These are phyloP conservation scores for Chrysoporthe austroafricana DNA, from an alignment of 2,329 filamentous ascomycete species.

Conservation along the genomic window DNA sequence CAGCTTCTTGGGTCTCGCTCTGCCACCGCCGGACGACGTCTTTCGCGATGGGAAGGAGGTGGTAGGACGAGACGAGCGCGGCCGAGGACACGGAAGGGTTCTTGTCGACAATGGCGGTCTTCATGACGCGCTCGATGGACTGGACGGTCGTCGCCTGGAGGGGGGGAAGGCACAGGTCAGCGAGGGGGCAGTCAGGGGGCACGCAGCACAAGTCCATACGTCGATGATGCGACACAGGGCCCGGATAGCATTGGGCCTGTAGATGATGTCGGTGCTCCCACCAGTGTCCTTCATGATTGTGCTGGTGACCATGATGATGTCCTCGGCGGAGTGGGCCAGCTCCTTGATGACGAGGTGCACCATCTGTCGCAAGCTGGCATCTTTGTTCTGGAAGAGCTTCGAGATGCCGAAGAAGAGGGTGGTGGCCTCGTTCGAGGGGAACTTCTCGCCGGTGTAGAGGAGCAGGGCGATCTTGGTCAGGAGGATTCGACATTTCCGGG, in stretches of 20 bases:
- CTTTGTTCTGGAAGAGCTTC: constrained; percentile 99
- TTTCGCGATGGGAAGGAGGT: constrained; percentile 92
- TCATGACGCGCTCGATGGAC: constrained; percentile 97
- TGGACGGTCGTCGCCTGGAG: constrained; percentile 86
- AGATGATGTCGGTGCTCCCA: constrained; percentile 90
- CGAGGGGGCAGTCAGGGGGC: constrained; percentile 10
- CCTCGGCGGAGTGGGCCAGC: constrained; percentile 90
- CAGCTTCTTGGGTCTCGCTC: constrained; percentile 96
- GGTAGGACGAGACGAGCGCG: constrained; percentile 94
- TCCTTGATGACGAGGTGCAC: constrained; percentile 98
- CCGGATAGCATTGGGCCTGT: constrained; percentile 93
- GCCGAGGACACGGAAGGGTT: constrained; percentile 96
- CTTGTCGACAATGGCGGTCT: constrained; percentile 99
- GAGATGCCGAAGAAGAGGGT: constrained; percentile 99
- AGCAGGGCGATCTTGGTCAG: constrained; percentile 97
- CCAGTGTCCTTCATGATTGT: constrained; percentile 99
- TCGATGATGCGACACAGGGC: constrained; percentile 96
- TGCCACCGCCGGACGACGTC: constrained; percentile 98
- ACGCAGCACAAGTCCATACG: constrained; percentile 55
- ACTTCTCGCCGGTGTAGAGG: constrained; percentile 94
- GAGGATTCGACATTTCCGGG: constrained; percentile 94
- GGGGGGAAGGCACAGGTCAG: constrained; percentile 31
- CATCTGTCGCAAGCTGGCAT: constrained; percentile 97
- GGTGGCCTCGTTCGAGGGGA: constrained; percentile 95
- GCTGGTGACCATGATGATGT: constrained; percentile 99